Evolutionary conservation across 2,329 filamentous ascomycete genomes (phyloP), one percentile per base, ranked within the genome.

Genomic region (Clonostachys rosea): DNA sequence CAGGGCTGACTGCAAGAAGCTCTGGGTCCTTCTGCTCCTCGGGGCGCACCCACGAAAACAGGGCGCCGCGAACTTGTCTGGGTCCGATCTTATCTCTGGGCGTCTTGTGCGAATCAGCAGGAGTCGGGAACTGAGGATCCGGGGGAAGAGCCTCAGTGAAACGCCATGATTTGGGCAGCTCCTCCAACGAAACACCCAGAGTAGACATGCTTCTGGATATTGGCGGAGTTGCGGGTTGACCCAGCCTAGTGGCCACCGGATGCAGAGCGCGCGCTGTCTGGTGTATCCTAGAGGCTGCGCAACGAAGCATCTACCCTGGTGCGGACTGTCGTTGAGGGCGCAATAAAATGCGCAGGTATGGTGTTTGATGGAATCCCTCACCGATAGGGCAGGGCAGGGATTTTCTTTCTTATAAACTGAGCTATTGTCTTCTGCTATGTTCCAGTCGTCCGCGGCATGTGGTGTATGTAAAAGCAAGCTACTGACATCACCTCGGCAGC

Each of bases 11-110:
- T 7, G 82, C 87, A 2, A 97, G 77, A 14, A 99, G 74, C 60
- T 96, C 89, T 0, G 90, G 82, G 18, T 86, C 79, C 52, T 84
- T 74, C 24, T 84, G 78, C 17, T 75, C 67, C 58, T 92, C 87
- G 0, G 94, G 94, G 5, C 91, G 83, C 17, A 99, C 91, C 75
- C 86, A 99, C 9, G 91, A 95, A 68, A 89, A 99, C 44, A 92
- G 69, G 5, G 94, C 92, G 49, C 84, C 81, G 61, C 86, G 89
- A 39, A 99, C 94, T 64, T 90, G 76, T 43, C 91, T 86, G 14
- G 94, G 92, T 1, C 80, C 78, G 43, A 97, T 84, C 35, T 85
- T 71, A 48, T 86, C 78, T 57, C 92, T 83, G 2, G 90, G 86
- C 1, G 89, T 90, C 55, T 81, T 79, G 66, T 97, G 89, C 1